A percentile compares a stretch with the other conserved stretches of the same genome.
phyloP scores from a whole-genome alignment of 2,329 filamentous ascomycete genomes.

The Colletotrichum caudatum region DNA sequence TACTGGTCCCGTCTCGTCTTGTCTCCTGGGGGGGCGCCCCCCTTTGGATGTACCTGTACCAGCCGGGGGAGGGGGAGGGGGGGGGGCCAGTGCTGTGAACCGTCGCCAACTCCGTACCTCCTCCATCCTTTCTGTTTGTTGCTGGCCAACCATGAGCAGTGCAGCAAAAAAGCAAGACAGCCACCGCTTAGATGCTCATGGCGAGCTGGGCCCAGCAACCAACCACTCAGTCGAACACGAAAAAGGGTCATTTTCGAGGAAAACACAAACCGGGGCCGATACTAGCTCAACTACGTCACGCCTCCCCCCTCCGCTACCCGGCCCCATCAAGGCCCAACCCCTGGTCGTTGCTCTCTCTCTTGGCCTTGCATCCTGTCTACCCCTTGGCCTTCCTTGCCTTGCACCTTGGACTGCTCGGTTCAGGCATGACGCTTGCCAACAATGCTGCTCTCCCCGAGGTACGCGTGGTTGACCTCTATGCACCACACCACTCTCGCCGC shows the following conservation, averaged over 20 bases:
- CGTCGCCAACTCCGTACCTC: constrained; percentile 22
- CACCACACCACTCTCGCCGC: background rate
- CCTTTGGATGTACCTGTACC: constrained; percentile 1
- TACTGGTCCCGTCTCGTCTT: constrained; percentile 18
- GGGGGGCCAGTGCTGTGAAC: constrained; percentile 21
- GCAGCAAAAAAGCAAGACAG: constrained; percentile 14
- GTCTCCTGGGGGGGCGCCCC: background rate
- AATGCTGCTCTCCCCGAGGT: constrained; percentile 13
- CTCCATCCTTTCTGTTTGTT: constrained; percentile 3
- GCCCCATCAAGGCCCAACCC: constrained; percentile 23
- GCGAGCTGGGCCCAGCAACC: constrained; percentile 12
- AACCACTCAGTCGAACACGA: constrained; percentile 9
- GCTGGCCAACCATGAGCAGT: constrained; percentile 12
- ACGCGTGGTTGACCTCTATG: constrained; percentile 1
- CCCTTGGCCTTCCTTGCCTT: constrained; percentile 31
- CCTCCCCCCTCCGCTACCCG: too few relatives aligned
- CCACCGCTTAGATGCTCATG: constrained; percentile 3
- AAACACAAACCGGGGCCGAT: constrained; percentile 33
- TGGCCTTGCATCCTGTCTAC: constrained; percentile 39
- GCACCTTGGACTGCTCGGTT: constrained; percentile 22
- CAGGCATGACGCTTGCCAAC: background rate
- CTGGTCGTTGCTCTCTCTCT: constrained; percentile 34
- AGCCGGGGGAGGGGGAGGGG: too few relatives aligned
- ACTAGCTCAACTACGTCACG: constrained; percentile 41
- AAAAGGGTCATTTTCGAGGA: constrained; percentile 24